Base-by-base conservation (phyloP, 805 yeast species). In the Lachancea fermentati region DNA sequence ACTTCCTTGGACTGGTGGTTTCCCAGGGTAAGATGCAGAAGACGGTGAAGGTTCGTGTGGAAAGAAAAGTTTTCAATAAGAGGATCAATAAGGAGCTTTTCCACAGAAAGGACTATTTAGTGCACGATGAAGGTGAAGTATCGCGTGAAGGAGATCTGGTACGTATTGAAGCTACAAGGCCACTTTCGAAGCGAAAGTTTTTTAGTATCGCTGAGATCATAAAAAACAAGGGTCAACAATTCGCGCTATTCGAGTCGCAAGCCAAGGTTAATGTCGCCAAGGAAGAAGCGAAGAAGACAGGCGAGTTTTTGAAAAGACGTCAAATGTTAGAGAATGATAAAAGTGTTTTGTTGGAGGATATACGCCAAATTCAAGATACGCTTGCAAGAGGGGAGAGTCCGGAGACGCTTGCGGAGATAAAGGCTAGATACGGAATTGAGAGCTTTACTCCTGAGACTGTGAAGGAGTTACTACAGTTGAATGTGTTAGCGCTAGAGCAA, bases 1-100 rank as follows among this genome's bases (percentile, higher is more conserved):
- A 86, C 58, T 86, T 89, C 57, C 68, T 87, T 35, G 98, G 98
- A 34, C 79, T 87, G 64, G 97, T 91, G 51, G 80, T 88, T 24
- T 87, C 96, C 37, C 97, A 89, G 58, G 97, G 97, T 32, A 87
- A 87, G 63, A 93, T 89, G 96, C 75, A 76, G 65, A 93, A 91
- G 69, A 91, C 97, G 43, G 88, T 91, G 48, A 89, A 88, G 67
- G 97, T 91, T 45, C 76, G 96, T 45, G 89, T 91, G 24, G 82
- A 84, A 59, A 79, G 79, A 34, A 80, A 79, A 55, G 75, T 76
- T 32, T 86, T 80, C 69, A 83, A 87, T 63, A 75, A 75, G 43
- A 67, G 71, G 45, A 75, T 85, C 47, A 83, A 84, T 60, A 85
- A 84, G 65, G 86, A 85, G 50, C 72, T 85, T 50, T 67, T 84